Evolutionary conservation across 2,329 filamentous ascomycete genomes (phyloP), one percentile per base, ranked within the genome.

Genomic region (Emergomyces africanus): DNA sequence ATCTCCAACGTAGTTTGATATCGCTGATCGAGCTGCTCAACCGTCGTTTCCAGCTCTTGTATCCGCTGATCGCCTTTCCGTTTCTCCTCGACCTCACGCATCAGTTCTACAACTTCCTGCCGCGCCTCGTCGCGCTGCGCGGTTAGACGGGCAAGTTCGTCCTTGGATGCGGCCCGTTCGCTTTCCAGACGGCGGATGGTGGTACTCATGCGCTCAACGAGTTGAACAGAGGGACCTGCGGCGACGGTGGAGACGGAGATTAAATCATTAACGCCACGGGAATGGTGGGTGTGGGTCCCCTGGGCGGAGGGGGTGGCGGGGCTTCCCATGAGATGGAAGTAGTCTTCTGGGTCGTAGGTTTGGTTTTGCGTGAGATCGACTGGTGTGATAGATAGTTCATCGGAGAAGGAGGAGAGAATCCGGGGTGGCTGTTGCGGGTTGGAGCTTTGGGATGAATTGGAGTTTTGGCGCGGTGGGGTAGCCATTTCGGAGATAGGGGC

Each of bases 141-240:
- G 5, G 85, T 84, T 20, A 99, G 81, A 8, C 92, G 81, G 0
- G 81, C 79, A 64, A 96, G 79, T 71, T 99, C 94, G 69, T 99
- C 94, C 68, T 88, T 90, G 15, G 86, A 85, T 1, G 87, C 88
- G 1, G 94, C 89, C 69, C 95, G 95, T 70, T 99, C 94, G 54
- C 85, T 89, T 70, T 99, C 94, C 0, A 99, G 79, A 5, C 92
- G 84, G 10, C 94, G 87, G 50, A 99, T 91, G 0, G 90, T 89
- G 2, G 91, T 89, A 68, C 89, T 95, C 89, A 99, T 95, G 57
- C 92, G 84, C 74, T 97, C 94, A 18, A 99, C 91, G 0, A 99
- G 82, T 73, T 97, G 92, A 1, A 99, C 92, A 0, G 88, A 92
- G 0, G 94, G 94, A 0, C 94, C 94, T 0, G 92, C 91, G 0